Conservation (phyloP, 2,329 filamentous ascomycete species). For the Aspergillus clavatus region DNA sequence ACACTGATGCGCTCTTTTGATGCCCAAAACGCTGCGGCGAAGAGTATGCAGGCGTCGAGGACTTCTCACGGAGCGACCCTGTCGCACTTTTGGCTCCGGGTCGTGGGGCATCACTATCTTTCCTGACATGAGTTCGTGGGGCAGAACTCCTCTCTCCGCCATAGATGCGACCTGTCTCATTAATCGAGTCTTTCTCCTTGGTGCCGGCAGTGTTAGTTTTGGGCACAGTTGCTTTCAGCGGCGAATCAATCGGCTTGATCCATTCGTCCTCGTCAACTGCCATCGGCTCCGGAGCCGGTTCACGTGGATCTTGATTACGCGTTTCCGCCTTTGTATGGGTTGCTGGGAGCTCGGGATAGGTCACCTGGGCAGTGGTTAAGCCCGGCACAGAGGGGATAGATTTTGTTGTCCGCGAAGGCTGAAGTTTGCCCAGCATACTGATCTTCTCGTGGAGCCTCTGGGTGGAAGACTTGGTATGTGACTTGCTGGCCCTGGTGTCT, state of each 20-base stretch:
- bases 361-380: constrained; percentile 27
- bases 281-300: constrained; percentile 18
- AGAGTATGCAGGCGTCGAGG: constrained; percentile 57
- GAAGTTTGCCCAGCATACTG: constrained; percentile 61
- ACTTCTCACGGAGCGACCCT: constrained; percentile 54
- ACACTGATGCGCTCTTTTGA: constrained; percentile 59
- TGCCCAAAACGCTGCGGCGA: constrained; percentile 48
- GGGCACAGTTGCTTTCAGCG: constrained; percentile 47
- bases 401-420: constrained; percentile 43
- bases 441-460: constrained; percentile 91
- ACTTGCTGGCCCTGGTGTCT: constrained; percentile 49
- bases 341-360: constrained; percentile 34
- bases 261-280: constrained; percentile 52
- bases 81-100: constrained; percentile 15
- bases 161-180: constrained; percentile 18
- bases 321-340: constrained; percentile 25
- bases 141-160: constrained; percentile 9
- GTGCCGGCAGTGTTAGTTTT: constrained; percentile 61
- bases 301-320: constrained; percentile 16
- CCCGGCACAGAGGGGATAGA: constrained; percentile 38
- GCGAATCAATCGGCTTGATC: constrained; percentile 51
- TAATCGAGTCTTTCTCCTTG: constrained; percentile 47
- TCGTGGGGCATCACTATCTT: constrained; percentile 12
- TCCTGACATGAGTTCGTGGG: constrained; percentile 7
- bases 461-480: constrained; percentile 85